Conservation (phyloP, 331 rosid species). For the Telfairia occidentalis region DNA sequence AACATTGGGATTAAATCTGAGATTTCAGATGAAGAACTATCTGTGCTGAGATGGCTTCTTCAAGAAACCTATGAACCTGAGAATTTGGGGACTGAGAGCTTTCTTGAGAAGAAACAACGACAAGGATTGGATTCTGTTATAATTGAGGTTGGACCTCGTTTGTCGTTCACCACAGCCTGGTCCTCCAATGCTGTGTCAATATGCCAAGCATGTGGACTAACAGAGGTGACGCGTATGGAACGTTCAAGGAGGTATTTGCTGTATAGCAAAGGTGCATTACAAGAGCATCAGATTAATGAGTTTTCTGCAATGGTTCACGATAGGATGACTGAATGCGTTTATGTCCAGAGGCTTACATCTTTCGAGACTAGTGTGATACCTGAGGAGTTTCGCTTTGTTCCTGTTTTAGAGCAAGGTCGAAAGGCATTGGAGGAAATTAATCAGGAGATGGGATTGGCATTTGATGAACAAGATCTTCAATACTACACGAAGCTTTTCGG, state of each 20-base stretch:
- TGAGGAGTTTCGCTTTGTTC: constrained; percentile 48
- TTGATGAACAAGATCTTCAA: constrained; percentile 79
- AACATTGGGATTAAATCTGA: constrained; percentile 44
- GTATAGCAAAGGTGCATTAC: constrained; percentile 34
- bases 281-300: constrained; percentile 45
- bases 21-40: constrained; percentile 38
- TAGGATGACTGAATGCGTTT: constrained; percentile 80
- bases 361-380: constrained; percentile 52
- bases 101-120: constrained; percentile 59
- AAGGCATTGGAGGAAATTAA: constrained; percentile 75
- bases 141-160: constrained; percentile 79
- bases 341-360: constrained; percentile 48
- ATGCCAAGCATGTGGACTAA: constrained; percentile 73
- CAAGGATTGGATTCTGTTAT: constrained; percentile 47
- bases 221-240: constrained; percentile 72
- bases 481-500: constrained; percentile 70
- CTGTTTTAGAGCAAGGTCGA: constrained; percentile 70
- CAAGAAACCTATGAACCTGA: constrained; percentile 84
- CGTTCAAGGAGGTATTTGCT: constrained; percentile 72
- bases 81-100: constrained; percentile 62
- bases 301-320: constrained; percentile 69
- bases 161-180: constrained; percentile 89
- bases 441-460: constrained; percentile 70
- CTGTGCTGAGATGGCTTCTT: constrained; percentile 68
- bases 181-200: constrained; percentile 81